phyloP scores from a whole-genome alignment of 495 filamentous ascomycete species.

The Penicillium taxi region DNA sequence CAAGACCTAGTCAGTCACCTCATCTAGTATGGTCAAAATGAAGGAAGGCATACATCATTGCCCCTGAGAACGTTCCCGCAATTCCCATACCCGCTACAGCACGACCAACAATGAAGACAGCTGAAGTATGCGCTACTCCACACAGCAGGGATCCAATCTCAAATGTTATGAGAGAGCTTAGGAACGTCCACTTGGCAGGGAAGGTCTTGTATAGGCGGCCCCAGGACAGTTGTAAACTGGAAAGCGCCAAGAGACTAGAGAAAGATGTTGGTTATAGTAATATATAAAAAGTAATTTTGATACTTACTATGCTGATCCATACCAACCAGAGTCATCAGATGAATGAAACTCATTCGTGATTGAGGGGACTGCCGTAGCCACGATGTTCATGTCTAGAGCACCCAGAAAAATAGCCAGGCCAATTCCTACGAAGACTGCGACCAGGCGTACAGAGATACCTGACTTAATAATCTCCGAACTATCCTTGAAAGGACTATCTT shows the following conservation, averaged over 20 bases:
- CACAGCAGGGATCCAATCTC: conserved; percentile 3
- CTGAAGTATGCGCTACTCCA: conserved; percentile 1
- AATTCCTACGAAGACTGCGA: no score
- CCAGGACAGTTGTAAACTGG: no score
- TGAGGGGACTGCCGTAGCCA: conserved; percentile 61
- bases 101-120: conserved; percentile 1
- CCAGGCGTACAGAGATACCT: no score
- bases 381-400: conserved; percentile 51
- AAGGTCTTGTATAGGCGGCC: conserved; percentile 4
- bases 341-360: conserved; percentile 62
- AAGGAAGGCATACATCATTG: no score
- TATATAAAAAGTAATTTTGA: conserved; percentile 41
- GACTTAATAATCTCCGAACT: no score
- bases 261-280: no score
- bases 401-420: neutral
- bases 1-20: no score
- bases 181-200: conserved; percentile 1
- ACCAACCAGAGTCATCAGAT: conserved; percentile 53
- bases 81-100: conserved; percentile 2
- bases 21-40: no score
- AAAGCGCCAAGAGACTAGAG: no score
- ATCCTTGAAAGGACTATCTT: no score
- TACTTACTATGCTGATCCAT: conserved; percentile 43
- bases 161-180: neutral
- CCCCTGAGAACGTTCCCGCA: neutral